Conservation (phyloP, 2,329 filamentous ascomycete genomes). For the Chaetomiaceae sp. region DNA sequence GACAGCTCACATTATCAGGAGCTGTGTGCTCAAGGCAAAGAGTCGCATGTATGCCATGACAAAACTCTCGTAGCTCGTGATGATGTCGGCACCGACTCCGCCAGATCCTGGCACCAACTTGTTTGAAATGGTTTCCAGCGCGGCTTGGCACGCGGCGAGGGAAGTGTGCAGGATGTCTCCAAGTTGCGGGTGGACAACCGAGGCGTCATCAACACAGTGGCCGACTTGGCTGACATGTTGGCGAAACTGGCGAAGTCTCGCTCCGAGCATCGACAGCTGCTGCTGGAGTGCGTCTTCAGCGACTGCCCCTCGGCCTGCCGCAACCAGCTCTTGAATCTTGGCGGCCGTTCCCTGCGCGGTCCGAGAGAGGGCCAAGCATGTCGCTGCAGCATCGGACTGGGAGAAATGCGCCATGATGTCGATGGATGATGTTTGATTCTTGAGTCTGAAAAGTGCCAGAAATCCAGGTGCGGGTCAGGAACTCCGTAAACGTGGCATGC, state of each 20-base stretch:
- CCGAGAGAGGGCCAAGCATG: neutral
- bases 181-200: neutral
- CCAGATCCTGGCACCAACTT: neutral
- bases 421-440: neutral
- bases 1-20: slow-evolving; percentile 15
- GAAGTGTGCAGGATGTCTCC: neutral
- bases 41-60: slow-evolving; percentile 1
- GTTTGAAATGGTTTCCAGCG: neutral
- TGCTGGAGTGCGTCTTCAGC: neutral
- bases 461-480: too few relatives aligned
- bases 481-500: too few relatives aligned
- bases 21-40: slow-evolving; percentile 15
- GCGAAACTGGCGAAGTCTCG: slow-evolving; percentile 11
- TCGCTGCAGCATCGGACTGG: neutral
- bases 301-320: neutral
- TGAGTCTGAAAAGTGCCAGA: too few relatives aligned
- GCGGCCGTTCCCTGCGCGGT: neutral
- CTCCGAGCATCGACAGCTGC: slow-evolving; percentile 2
- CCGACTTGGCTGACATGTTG: slow-evolving; percentile 14
- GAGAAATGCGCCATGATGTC: neutral
- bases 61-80: slow-evolving; percentile 2
- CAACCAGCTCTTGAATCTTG: neutral
- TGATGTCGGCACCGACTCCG: neutral
- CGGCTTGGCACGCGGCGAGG: slow-evolving; percentile 5
- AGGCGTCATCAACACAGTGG: slow-evolving; percentile 1